Evolutionary conservation across 208 protist species (phyloP), one percentile per base, ranked within the genome.

Genomic region (Histomonas meleagridis): DNA sequence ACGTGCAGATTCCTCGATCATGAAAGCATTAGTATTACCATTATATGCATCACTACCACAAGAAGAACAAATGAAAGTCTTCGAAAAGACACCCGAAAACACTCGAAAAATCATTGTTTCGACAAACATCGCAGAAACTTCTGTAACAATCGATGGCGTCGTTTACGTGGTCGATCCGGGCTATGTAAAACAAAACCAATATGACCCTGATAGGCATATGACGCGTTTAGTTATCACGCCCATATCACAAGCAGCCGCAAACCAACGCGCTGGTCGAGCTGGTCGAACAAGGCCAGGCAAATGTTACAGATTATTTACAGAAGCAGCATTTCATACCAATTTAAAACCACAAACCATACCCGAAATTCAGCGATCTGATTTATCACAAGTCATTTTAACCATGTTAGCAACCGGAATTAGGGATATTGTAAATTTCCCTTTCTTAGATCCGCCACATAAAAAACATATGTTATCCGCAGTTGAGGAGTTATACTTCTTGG

Each of bases 111-210:
- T 62, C 70, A 48, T 91, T 55, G 93, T 99, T 14, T 97, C 98
- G 0, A 99, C 98, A 53, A 99, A 99, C 95, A 99, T 99, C 93
- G 98, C 98, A 51, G 97, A 99, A 92, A 99, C 98, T 5, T 99
- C 98, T 49, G 95, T 99, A 35, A 99, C 98, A 23, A 98, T 99
- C 69, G 96, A 99, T 93, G 97, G 97, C 46, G 98, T 99, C 91
- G 96, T 97, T 51, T 99, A 98, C 94, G 98, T 99, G 2, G 96
- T 99, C 55, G 98, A 99, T 94, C 95, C 95, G 26, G 53, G 91
- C 3, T 92, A 48, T 65, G 91, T 90, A 21, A 92, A 92, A 53
- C 60, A 72, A 32, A 46, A 26, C 9, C 57, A 76, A 62, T 86
- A 86, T 48, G 23, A 28, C 1, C 76, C 76, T 18, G 26, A 12